Conservation (phyloP, 352 stramenopile species). For the Phytophthora citricola region DNA sequence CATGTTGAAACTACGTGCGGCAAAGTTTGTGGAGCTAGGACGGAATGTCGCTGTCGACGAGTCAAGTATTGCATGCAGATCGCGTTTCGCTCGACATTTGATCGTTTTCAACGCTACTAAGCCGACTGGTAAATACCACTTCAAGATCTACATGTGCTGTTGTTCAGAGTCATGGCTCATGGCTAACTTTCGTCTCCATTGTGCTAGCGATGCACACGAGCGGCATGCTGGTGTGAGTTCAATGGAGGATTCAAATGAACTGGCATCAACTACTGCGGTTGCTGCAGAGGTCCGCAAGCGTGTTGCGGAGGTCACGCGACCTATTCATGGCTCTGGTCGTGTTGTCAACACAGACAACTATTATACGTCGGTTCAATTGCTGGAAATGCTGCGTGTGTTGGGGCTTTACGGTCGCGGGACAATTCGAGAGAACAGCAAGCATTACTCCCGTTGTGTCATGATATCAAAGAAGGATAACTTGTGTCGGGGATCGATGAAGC, state of each 20-base stretch:
- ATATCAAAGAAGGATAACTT: conserved; percentile 3
- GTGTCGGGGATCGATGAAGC: background rate
- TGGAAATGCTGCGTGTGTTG: conserved; percentile 2
- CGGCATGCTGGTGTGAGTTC: background rate
- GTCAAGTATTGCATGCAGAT: conserved; percentile 6
- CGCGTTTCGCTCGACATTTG: conserved; percentile 1
- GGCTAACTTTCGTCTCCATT: conserved; percentile 6
- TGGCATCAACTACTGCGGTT: background rate
- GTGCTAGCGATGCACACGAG: background rate
- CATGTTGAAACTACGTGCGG: background rate
- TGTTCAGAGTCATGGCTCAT: conserved; percentile 10
- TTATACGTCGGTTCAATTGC: conserved; percentile 2
- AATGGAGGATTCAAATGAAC: background rate
- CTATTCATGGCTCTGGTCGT: background rate
- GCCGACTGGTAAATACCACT: conserved; percentile 10
- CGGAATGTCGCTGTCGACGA: conserved; percentile 13
- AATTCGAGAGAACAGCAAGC: conserved; percentile 3
- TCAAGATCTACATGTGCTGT: conserved; percentile 9
- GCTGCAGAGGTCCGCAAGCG: background rate
- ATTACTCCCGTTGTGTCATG: background rate
- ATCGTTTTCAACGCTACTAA: conserved; percentile 6
- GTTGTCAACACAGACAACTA: conserved; percentile 14
- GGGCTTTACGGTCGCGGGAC: conserved; percentile 1
- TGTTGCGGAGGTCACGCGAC: conserved; percentile 1
- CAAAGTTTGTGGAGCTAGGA: background rate